Conservation (phyloP, 345 rosid genomes). For the Eucalyptus polyanthemos region DNA sequence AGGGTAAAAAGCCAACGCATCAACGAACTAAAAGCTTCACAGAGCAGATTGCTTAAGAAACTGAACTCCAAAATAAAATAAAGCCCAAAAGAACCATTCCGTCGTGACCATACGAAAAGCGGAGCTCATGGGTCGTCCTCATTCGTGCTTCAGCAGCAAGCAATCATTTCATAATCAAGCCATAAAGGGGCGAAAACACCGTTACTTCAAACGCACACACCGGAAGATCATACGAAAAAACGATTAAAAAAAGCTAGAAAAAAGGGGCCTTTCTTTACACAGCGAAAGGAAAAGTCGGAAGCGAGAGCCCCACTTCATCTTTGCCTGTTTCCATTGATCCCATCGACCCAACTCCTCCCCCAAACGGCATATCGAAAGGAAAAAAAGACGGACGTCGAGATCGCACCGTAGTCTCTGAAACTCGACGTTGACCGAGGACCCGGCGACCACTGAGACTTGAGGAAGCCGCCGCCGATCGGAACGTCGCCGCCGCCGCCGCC, state of each 20-base stretch:
- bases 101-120: neutral
- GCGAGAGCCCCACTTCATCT: neutral
- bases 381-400: neutral
- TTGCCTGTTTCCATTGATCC: neutral
- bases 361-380: neutral
- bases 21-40: neutral
- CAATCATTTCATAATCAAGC: neutral
- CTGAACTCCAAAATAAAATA: neutral
- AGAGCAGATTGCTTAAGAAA: neutral
- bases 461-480: neutral
- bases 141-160: neutral
- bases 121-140: neutral
- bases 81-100: neutral
- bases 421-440: neutral
- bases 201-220: neutral
- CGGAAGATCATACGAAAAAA: neutral
- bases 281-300: neutral
- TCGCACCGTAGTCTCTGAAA: conserved; percentile 14
- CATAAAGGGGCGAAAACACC: neutral
- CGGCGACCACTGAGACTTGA: neutral
- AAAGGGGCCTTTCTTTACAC: neutral
- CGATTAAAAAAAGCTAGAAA: neutral
- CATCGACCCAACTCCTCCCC: neutral
- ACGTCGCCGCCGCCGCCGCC: neutral
- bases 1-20: neutral